Conservation (phyloP, 2,329 filamentous ascomycete species). For the Penicillium expansum region DNA sequence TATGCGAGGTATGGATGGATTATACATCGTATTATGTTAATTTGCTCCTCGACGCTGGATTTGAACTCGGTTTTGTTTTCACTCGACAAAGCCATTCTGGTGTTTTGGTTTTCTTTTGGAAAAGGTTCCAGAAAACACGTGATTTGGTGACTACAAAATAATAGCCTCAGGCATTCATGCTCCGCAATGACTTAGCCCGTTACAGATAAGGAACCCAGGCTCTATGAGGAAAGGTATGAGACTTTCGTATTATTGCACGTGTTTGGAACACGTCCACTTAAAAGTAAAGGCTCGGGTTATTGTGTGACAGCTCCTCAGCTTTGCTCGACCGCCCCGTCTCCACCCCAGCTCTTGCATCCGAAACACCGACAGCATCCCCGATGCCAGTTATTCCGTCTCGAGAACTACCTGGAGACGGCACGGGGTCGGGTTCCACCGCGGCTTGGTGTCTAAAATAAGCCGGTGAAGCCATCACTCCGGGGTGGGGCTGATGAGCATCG, state of each 20-base stretch:
- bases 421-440: constrained; percentile 3
- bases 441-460: constrained; percentile 6
- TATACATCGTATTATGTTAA: too few relatives aligned
- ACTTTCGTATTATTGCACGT: too few relatives aligned
- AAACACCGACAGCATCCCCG: not conserved
- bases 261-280: constrained; percentile 7
- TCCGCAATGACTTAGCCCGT: not conserved
- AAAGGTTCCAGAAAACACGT: not conserved
- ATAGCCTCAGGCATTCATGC: not conserved
- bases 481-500: constrained; percentile 5
- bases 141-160: not conserved
- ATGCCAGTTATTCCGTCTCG: not conserved
- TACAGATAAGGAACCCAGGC: not conserved
- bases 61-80: not conserved
- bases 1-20: not conserved
- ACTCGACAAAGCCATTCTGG: not conserved
- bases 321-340: constrained; percentile 1
- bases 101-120: not conserved
- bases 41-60: not conserved
- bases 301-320: constrained; percentile 20
- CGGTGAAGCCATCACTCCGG: constrained; percentile 6
- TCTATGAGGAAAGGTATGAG: not conserved
- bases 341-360: not conserved
- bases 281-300: constrained; percentile 21
- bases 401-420: constrained; percentile 6